Percentiles rank a stretch among this genome's conserved stretches.
These are phyloP conservation scores for Plenodomus lindquistii DNA, from an alignment of 2,329 filamentous ascomycete species.

Conservation along the genomic window DNA sequence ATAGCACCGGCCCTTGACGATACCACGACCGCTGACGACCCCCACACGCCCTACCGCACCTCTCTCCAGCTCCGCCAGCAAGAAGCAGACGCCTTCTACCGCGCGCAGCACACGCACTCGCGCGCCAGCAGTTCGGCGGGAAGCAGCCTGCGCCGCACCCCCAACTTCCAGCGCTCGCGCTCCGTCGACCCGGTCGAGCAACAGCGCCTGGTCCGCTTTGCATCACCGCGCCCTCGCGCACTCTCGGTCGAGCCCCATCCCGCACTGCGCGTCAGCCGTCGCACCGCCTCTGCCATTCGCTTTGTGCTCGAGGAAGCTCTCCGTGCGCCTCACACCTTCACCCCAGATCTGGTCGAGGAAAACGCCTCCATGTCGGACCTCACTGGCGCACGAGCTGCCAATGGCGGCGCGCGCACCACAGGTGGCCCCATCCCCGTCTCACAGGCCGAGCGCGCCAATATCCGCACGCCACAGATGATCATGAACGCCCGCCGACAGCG, in stretches of 20 bases:
- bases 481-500: conserved; percentile 84
- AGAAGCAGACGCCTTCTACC: conserved; percentile 42
- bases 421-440: conserved; percentile 59
- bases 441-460: conserved; percentile 58
- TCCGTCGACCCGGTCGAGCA: conserved; percentile 50
- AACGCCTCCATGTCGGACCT: conserved; percentile 92
- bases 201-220: conserved; percentile 41
- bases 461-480: conserved; percentile 85
- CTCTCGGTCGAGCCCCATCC: conserved; percentile 51
- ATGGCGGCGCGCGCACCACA: conserved; percentile 61
- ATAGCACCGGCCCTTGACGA: conserved; percentile 38
- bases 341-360: conserved; percentile 82
- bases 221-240: conserved; percentile 34
- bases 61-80: conserved; percentile 50
- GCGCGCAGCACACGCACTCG: conserved; percentile 44
- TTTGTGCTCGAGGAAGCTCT: conserved; percentile 91
- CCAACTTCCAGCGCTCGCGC: conserved; percentile 51
- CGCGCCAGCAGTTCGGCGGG: conserved; percentile 58
- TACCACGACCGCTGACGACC: conserved; percentile 37
- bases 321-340: conserved; percentile 80
- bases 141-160: conserved; percentile 60
- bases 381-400: conserved; percentile 61
- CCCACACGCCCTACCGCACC: conserved; percentile 40
- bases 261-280: conserved; percentile 73
- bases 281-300: conserved; percentile 87